Evolutionary conservation across 257 asterid species (phyloP).

Genomic region (Solanum bulbocastanum): DNA sequence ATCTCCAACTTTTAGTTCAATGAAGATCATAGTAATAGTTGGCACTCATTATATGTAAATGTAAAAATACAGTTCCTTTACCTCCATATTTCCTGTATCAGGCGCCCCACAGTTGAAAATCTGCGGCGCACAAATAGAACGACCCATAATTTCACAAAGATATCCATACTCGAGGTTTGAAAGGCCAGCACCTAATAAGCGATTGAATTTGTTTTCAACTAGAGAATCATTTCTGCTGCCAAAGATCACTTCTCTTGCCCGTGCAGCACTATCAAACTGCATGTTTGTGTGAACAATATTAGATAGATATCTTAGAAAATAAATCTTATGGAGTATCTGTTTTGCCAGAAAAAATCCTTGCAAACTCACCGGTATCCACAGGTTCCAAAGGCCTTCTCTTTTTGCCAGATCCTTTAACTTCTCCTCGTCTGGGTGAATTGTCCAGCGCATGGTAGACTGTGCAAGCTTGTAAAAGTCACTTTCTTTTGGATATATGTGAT

Average conservation of each 20-base stretch:
- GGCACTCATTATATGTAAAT: background rate
- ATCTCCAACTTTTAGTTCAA: background rate
- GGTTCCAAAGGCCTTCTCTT: conserved; percentile 81
- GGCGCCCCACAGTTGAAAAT: conserved; percentile 97
- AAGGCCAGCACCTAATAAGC: conserved; percentile 74
- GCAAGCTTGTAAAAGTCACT: conserved; percentile 64
- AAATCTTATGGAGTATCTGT: background rate
- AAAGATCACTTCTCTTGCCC: conserved; percentile 55
- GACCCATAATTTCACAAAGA: conserved; percentile 93
- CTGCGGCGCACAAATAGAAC: conserved; percentile 92
- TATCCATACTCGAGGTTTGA: conserved; percentile 90
- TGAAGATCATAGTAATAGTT: background rate
- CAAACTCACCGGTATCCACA: conserved; percentile 75
- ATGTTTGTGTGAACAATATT: background rate
- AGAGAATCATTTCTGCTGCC: conserved; percentile 21
- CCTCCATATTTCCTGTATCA: conserved; percentile 99
- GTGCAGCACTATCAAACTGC: conserved; percentile 86
- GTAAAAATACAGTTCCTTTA: conserved; percentile 8
- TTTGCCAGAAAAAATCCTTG: background rate
- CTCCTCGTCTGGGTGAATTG: conserved; percentile 89
- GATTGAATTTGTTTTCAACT: conserved; percentile 30
- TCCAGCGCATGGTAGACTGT: conserved; percentile 64
- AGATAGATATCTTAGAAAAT: background rate
- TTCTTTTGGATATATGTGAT: conserved; percentile 75
- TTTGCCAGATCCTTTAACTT: conserved; percentile 74